A percentile compares a stretch with the other conserved stretches of the same genome.
Conservation (phyloP, 1,284 basidiomycete species). For the Ganoderma lucidum region DNA sequence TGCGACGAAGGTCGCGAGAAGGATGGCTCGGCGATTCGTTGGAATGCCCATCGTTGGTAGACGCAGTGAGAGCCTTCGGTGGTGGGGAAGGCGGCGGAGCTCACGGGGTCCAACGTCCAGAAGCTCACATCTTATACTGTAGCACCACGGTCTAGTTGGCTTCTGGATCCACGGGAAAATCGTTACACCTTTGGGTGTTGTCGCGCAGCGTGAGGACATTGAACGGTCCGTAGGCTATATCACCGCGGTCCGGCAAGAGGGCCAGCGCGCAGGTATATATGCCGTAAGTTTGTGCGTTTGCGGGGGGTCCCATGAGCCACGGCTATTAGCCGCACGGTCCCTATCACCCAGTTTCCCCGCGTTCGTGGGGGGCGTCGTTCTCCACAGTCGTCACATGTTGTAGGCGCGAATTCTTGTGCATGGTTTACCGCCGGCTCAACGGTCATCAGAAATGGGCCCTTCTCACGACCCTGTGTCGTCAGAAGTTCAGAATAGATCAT, state of each 20-base stretch:
- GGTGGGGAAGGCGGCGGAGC: constrained; percentile 23
- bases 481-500: constrained; percentile 1
- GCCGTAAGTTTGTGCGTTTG: constrained; percentile 13
- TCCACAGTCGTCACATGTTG: constrained; percentile 25
- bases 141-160: not conserved
- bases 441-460: constrained; percentile 18
- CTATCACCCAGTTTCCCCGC: constrained; percentile 13
- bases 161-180: constrained; percentile 22
- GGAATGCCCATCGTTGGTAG: constrained; percentile 48
- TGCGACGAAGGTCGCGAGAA: constrained; percentile 69
- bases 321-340: constrained; percentile 17
- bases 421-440: constrained; percentile 17
- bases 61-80: not conserved
- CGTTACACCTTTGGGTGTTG: constrained; percentile 4
- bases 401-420: constrained; percentile 14
- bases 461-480: constrained; percentile 10
- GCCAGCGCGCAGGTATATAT: not conserved
- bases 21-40: constrained; percentile 64
- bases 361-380: not conserved
- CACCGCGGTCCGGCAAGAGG: constrained; percentile 24
- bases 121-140: not conserved
- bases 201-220: constrained; percentile 23
- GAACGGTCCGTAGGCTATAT: constrained; percentile 23
- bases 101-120: constrained; percentile 23
- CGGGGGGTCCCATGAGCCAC: constrained; percentile 23